Conservation (phyloP, 768 basidiomycete species). For the Russula sp. region DNA sequence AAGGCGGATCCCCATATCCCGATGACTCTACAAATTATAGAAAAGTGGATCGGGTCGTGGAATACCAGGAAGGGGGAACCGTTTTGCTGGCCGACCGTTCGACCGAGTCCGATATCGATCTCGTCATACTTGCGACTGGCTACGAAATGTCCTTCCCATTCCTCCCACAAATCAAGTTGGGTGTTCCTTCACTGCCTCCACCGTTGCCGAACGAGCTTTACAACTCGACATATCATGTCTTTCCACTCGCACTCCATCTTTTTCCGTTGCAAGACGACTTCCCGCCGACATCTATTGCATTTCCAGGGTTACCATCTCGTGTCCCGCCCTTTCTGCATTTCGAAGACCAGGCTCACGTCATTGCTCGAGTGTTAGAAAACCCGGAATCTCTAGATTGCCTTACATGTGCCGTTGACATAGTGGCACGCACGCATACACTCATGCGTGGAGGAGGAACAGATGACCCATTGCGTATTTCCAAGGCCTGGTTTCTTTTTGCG, state of each 20-base stretch:
- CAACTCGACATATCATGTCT: constrained; percentile 63
- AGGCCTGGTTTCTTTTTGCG: constrained; percentile 50
- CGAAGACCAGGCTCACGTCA: constrained; percentile 70
- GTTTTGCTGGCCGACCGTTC: constrained; percentile 58
- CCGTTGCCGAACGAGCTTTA: constrained; percentile 46
- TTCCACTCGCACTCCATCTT: constrained; percentile 64
- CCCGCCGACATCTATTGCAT: constrained; percentile 50
- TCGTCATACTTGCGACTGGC: constrained; percentile 72
- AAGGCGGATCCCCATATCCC: constrained; percentile 26
- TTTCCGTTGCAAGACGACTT: constrained; percentile 52
- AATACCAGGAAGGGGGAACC: constrained; percentile 39
- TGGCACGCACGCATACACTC: constrained; percentile 32
- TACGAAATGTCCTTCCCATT: constrained; percentile 64
- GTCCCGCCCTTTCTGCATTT: constrained; percentile 72
- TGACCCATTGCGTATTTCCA: constrained; percentile 39
- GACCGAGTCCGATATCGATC: constrained; percentile 47
- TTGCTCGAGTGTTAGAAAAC: constrained; percentile 48
- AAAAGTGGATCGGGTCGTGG: constrained; percentile 36
- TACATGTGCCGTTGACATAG: constrained; percentile 43
- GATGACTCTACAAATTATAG: constrained; percentile 18
- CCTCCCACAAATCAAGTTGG: constrained; percentile 37
- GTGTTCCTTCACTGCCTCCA: constrained; percentile 40
- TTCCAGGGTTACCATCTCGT: constrained; percentile 53
- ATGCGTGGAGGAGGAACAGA: constrained; percentile 25
- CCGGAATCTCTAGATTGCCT: constrained; percentile 44